phyloP scores from a whole-genome alignment of 345 rosid genomes.

The Eucalyptus polyanthemos region DNA sequence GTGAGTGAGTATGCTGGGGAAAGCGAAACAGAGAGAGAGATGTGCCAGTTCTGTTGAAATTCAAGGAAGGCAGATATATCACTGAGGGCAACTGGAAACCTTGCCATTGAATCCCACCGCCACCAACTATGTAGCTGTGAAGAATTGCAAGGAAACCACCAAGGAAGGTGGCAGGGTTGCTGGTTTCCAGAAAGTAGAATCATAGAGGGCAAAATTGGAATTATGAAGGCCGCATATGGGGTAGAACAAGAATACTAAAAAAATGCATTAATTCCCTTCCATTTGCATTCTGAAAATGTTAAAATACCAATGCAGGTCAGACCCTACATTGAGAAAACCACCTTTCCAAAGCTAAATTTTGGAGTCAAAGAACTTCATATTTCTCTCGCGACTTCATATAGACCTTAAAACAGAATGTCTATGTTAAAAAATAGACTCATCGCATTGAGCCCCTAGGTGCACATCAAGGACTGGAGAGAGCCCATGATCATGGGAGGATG shows the following conservation, averaged over 20 bases:
- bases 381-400: background rate
- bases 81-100: background rate
- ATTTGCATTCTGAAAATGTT: background rate
- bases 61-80: background rate
- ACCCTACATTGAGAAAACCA: background rate
- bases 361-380: background rate
- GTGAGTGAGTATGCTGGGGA: background rate
- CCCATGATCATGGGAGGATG: background rate
- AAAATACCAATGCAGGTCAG: background rate
- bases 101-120: background rate
- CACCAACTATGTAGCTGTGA: background rate
- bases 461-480: background rate
- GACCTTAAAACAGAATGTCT: background rate
- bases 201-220: background rate
- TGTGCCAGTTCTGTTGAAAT: background rate
- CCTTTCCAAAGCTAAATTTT: background rate
- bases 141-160: background rate
- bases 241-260: background rate
- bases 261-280: background rate
- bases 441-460: background rate
- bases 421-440: background rate
- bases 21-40: background rate
- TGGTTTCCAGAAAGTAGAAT: background rate
- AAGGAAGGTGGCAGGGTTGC: background rate
- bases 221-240: background rate